Evolutionary conservation across 306 rosid species (phyloP).

Genomic region (Spatholobus suberectus): DNA sequence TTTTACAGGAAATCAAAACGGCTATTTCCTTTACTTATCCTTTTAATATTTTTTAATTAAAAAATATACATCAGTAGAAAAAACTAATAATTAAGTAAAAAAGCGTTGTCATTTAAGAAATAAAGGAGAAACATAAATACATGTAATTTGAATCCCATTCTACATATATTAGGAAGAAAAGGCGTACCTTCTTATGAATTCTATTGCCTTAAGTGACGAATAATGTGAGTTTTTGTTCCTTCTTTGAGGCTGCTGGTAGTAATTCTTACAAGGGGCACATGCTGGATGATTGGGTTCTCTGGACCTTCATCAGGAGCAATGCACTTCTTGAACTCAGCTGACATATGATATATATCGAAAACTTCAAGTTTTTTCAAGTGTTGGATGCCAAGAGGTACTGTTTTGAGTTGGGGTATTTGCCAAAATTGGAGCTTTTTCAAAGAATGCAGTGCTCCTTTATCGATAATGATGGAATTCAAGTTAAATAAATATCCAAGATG

Average conservation of each 20-base stretch:
- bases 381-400: neutral
- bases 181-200: neutral
- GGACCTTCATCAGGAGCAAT: neutral
- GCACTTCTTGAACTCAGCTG: neutral
- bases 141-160: neutral
- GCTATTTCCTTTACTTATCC: no score
- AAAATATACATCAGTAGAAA: no score
- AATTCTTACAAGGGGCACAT: neutral
- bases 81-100: neutral
- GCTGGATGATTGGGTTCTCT: neutral
- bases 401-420: neutral
- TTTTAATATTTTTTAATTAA: no score
- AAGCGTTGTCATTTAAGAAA: neutral
- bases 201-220: neutral
- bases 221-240: no score
- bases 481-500: neutral
- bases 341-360: neutral
- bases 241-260: neutral
- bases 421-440: neutral
- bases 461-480: neutral
- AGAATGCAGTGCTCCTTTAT: neutral
- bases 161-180: neutral
- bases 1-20: no score
- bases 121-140: neutral
- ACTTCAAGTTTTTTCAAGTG: neutral